Evolutionary conservation across 2,329 filamentous ascomycete genomes (phyloP).

Genomic region (Botrytis porri): DNA sequence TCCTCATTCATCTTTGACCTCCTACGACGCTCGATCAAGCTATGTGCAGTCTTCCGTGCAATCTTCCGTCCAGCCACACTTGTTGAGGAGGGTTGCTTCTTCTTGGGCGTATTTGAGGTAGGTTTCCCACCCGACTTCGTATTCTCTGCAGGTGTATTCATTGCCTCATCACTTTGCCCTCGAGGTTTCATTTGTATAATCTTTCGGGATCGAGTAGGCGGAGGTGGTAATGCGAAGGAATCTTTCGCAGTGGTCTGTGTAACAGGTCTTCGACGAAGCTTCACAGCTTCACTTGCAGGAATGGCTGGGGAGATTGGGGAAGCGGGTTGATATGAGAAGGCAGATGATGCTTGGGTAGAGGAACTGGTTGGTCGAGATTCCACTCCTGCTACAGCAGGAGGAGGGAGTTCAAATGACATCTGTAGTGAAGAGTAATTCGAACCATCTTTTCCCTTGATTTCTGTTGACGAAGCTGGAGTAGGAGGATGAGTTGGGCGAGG

Average conservation of each 20-base stretch:
- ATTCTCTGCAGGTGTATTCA: constrained; percentile 22
- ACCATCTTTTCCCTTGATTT: constrained; percentile 71
- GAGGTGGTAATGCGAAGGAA: constrained; percentile 80
- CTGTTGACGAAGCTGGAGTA: constrained; percentile 76
- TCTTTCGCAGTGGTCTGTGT: constrained; percentile 47
- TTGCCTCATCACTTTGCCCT: constrained; percentile 42
- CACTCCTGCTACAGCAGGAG: constrained; percentile 62
- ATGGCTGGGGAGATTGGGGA: constrained; percentile 44
- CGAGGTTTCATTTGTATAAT: constrained; percentile 96
- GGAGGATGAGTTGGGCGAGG: constrained; percentile 64
- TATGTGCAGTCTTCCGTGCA: constrained; percentile 93
- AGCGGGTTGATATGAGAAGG: constrained; percentile 49
- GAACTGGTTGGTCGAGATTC: constrained; percentile 48
- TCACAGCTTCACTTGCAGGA: constrained; percentile 42
- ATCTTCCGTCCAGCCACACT: constrained; percentile 92
- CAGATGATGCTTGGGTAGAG: constrained; percentile 43
- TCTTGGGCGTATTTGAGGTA: constrained; percentile 50
- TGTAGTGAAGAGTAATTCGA: constrained; percentile 61
- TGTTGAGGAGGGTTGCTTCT: constrained; percentile 71
- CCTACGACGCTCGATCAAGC: constrained; percentile 83
- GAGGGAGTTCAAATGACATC: constrained; percentile 70
- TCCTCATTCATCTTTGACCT: constrained; percentile 99
- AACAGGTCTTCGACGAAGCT: constrained; percentile 46
- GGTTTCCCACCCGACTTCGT: constrained; percentile 26
- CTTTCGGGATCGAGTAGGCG: constrained; percentile 86